These are phyloP conservation scores for Neoboletus brunneissimus DNA, from an alignment of 768 basidiomycete genomes.

Conservation along the genomic window DNA sequence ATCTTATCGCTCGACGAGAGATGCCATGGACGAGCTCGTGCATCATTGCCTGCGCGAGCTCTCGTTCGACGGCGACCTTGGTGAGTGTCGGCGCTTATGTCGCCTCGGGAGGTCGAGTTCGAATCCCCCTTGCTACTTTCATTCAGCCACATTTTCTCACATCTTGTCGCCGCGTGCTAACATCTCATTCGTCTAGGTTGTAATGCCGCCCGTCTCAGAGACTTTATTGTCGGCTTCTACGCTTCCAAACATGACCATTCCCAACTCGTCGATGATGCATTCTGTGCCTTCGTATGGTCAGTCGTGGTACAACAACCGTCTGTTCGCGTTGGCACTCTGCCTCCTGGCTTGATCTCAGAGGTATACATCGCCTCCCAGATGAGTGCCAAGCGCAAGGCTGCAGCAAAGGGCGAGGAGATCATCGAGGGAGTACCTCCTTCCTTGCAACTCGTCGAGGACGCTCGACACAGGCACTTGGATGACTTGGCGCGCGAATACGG, in stretches of 20 bases:
- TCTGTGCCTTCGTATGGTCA: slow-evolving; percentile 80
- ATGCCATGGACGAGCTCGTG: slow-evolving; percentile 72
- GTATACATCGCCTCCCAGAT: slow-evolving; percentile 78
- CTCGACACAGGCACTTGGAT: slow-evolving; percentile 51
- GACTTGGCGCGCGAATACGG: slow-evolving; percentile 59
- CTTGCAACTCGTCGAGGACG: slow-evolving; percentile 55
- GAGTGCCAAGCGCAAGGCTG: slow-evolving; percentile 64
- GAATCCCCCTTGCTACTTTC: slow-evolving; percentile 37
- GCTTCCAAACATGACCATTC: slow-evolving; percentile 32
- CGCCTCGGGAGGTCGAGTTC: slow-evolving; percentile 36
- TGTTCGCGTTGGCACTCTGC: slow-evolving; percentile 70
- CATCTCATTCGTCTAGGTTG: slow-evolving; percentile 52
- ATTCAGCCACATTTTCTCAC: slow-evolving; percentile 17
- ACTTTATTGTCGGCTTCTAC: slow-evolving; percentile 71
- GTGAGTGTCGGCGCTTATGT: slow-evolving; percentile 45
- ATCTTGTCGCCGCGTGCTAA: not conserved
- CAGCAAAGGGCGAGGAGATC: slow-evolving; percentile 50
- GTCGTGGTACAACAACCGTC: slow-evolving; percentile 72
- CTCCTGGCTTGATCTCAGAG: slow-evolving; percentile 55
- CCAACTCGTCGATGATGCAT: slow-evolving; percentile 72
- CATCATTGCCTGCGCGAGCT: slow-evolving; percentile 83
- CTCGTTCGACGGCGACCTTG: slow-evolving; percentile 87
- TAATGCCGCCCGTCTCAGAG: slow-evolving; percentile 64
- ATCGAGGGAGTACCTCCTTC: slow-evolving; percentile 42
- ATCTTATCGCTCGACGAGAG: not conserved